These are phyloP conservation scores for Croton setiger DNA, from an alignment of 441 rosid species.

Conservation along the genomic window DNA sequence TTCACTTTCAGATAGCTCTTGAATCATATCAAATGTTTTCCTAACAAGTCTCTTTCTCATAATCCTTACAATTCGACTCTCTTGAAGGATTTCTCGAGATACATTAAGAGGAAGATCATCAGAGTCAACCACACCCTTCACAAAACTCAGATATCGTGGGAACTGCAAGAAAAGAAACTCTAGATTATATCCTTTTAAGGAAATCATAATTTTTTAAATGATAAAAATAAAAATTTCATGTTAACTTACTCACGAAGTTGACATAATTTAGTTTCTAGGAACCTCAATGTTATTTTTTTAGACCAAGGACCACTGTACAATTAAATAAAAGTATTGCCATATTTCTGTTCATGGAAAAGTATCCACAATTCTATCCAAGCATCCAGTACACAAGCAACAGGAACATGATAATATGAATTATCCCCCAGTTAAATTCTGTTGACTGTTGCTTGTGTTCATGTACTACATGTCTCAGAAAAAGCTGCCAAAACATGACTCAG, in stretches of 20 bases:
- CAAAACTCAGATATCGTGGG: conserved; percentile 94
- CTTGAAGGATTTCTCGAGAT: conserved; percentile 97
- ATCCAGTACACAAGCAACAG: background rate
- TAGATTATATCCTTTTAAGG: background rate
- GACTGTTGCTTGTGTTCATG: background rate
- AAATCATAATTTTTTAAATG: background rate
- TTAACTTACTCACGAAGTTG: background rate
- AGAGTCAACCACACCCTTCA: conserved; percentile 95
- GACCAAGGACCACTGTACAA: background rate
- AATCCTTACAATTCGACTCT: conserved; percentile 92
- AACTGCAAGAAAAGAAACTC: conserved; percentile 45
- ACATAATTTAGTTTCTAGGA: background rate
- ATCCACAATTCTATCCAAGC: background rate
- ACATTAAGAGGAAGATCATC: conserved; percentile 97
- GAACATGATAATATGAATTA: too few species aligned
- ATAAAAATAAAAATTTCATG: background rate
- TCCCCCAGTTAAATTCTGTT: background rate
- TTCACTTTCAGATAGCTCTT: conserved; percentile 80
- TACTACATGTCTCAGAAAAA: background rate
- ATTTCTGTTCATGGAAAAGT: background rate
- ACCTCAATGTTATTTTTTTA: background rate
- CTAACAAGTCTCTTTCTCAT: conserved; percentile 98
- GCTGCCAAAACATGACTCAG: too few species aligned
- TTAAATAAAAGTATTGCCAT: background rate
- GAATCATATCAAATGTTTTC: conserved; percentile 96